Evolutionary conservation across 1,139 yeast species (phyloP).

Genomic region (Blastobotrys capitulatus): DNA sequence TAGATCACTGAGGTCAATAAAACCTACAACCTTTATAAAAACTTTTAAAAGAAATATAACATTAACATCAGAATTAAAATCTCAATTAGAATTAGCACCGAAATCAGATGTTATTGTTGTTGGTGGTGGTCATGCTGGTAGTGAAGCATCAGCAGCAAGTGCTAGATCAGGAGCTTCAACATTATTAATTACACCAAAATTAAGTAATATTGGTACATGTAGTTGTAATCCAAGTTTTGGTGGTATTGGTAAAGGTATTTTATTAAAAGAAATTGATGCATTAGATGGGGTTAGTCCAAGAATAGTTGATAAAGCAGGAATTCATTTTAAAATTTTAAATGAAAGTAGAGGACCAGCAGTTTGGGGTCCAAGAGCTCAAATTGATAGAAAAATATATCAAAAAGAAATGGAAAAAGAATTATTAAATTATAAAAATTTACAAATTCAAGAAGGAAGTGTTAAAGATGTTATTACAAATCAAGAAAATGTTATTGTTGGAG

Average conservation of each 20-base stretch:
- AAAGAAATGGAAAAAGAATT: conserved; percentile 73
- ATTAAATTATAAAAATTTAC: conserved; percentile 50
- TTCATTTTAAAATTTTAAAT: conserved; percentile 83
- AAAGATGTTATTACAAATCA: conserved; percentile 72
- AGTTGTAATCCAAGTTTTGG: conserved; percentile 98
- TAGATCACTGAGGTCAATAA: background rate
- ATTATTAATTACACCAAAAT: conserved; percentile 69
- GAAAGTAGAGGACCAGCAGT: conserved; percentile 94
- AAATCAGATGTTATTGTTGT: conserved; percentile 68
- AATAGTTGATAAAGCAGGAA: conserved; percentile 87
- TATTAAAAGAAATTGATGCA: conserved; percentile 90
- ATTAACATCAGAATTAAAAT: conserved; percentile 1
- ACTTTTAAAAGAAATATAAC: background rate
- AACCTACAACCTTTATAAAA: background rate
- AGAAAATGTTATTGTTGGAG: conserved; percentile 51
- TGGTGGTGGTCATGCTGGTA: conserved; percentile 99
- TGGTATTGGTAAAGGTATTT: conserved; percentile 96
- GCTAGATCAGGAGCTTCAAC: conserved; percentile 79
- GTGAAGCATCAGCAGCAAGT: conserved; percentile 94
- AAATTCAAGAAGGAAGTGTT: conserved; percentile 68
- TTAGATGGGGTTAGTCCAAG: conserved; percentile 85
- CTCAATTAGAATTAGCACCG: conserved; percentile 6
- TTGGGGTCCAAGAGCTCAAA: conserved; percentile 98
- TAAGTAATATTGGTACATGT: conserved; percentile 80
- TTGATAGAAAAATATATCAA: conserved; percentile 76